Conservation (phyloP, 73 alveolate species). For the Tetrahymena thermophila region DNA sequence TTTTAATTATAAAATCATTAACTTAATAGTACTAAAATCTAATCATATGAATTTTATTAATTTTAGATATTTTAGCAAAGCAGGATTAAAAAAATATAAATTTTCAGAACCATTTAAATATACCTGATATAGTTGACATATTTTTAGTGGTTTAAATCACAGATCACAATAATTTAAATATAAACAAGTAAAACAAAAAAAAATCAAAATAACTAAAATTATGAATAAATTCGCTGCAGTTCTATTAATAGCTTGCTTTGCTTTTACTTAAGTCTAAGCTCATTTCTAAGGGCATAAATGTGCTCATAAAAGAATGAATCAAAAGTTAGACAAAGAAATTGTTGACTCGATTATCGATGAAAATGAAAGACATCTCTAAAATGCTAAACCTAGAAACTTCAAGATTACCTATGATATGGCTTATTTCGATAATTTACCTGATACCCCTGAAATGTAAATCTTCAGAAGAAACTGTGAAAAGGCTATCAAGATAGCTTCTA, state of each 20-base stretch:
- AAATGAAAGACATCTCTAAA: no score
- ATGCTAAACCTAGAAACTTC: background rate
- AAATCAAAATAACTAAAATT: background rate
- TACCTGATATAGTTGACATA: no score
- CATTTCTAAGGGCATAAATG: background rate
- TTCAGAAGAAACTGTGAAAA: background rate
- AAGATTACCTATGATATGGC: background rate
- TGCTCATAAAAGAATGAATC: no score
- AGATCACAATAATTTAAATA: background rate
- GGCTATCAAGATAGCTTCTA: background rate
- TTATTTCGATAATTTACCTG: background rate
- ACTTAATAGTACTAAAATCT: no score
- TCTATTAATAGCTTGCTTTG: background rate
- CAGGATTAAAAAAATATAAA: no score
- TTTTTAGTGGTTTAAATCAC: no score
- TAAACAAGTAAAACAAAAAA: background rate
- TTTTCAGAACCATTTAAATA: no score
- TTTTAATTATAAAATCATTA: no score
- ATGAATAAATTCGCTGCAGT: background rate
- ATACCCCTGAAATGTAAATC: background rate
- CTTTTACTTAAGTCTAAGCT: background rate
- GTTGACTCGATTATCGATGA: no score
- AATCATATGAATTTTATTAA: no score
- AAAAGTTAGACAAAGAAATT: no score
- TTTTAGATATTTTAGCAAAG: no score